Base-by-base conservation (phyloP, 169 alveolate species). In the Cardiosporidium cionae region DNA sequence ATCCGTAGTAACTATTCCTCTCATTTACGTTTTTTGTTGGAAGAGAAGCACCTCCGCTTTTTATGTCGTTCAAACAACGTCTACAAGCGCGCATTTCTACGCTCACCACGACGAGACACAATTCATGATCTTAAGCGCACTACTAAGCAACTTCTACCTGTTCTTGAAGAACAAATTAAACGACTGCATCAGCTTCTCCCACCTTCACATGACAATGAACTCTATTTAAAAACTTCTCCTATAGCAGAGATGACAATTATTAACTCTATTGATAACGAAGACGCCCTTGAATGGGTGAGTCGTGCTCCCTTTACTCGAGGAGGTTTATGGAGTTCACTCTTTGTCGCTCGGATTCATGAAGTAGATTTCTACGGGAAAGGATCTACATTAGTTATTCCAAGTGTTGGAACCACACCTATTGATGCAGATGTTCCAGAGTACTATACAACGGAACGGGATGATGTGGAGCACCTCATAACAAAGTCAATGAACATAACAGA, bases 41-140 rank as follows among this genome's bases (percentile, higher is more conserved):
- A 75, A 32, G 87, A 81, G 81, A 75, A 81, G 65, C 87, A 81
- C 54, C 80, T 81, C 81, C 78, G 87, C 31, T 81, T 76, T 52
- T 68, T 72, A 31, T 36, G 80, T 25, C 72, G 79, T 31, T 73
- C 82, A n/a, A 81, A 76, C 66, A 68, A 72, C 82, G 74, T 81
- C 32, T 68, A 76, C 29, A 65, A 69, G 25, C 35, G 80, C 54
- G 78, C 76, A 16, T 27, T 76, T 0, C 65, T 81, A 36, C 67
- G 68, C 68, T 32, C 53, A 16, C 84, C 75, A 0, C 73, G 70
- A 5, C 63, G 54, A 6, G 87, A 81, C 53, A 44, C 37, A 3
- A 7, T 70, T 25, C 70, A 63, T 32, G 83, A 69, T 52, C 35
- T 81, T 22, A 68, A 76, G 54, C 78, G 76, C 25, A 65, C 87